Base-by-base conservation (phyloP, 192 early-diverging fungal species). In the Umbelopsis vinacea region DNA sequence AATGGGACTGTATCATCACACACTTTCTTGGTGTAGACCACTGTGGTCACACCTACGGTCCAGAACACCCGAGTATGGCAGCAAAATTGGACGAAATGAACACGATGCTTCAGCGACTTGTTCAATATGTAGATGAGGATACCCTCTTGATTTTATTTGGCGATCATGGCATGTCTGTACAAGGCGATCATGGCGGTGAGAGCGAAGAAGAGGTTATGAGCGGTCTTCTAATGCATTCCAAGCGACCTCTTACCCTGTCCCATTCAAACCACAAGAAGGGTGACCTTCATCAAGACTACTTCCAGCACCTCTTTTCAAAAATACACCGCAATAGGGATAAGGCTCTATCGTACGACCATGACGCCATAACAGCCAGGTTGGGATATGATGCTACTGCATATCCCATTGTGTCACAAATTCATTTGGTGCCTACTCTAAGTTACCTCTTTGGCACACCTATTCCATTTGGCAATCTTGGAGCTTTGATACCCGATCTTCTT, bases 111-210 rank as follows among this genome's bases (percentile, higher is more conserved):
- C 81, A 85, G 40, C 75, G 85, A 5, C 74, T 96, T 6, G 79
- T 94, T 24, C 75, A 84, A 0, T 75, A 82, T 24, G 78, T 97
- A 4, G 89, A 94, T 68, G 81, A 92, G 12, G 87, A 95, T 14
- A 97, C 96, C 0, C 78, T 94, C 12, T 83, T 97, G 10, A 82
- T 95, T 17, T 90, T 99, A 22, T 89, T 98, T 82, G 97, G 97
- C 37, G 97, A 99, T 77, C 97, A 99, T 71, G 97, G 97, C 8
- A 99, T 99, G 97, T 94, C 95, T 46, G 70, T 79, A 10, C 92
- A 94, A 77, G 97, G 97, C 14, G 95, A 99, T 76, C 97, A 99
- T 67, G 97, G 97, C 17, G 97, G 97, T 23, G 97, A 99, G 69
- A 94, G 91, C 74, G 89, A 91, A 52, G 87, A 92, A 63, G 97